Percentiles rank a stretch among this genome's conserved stretches.
These are phyloP conservation scores for Lentinus tigrinus DNA, from an alignment of 768 basidiomycete genomes.

Conservation along the genomic window DNA sequence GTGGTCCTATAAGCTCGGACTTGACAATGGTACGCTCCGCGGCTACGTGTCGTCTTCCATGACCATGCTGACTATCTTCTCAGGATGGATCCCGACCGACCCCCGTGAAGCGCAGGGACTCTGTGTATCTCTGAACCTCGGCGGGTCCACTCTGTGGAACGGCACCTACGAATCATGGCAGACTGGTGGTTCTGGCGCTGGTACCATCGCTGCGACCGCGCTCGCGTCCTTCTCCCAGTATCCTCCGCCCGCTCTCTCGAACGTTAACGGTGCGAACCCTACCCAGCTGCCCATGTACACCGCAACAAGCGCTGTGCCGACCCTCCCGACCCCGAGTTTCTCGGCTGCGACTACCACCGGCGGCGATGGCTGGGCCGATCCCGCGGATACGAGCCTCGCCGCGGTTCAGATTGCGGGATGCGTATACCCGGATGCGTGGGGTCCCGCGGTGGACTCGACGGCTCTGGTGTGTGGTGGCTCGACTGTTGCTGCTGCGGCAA, in stretches of 20 bases:
- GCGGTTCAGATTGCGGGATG: slow-evolving; percentile 64
- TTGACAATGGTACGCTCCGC: slow-evolving; percentile 47
- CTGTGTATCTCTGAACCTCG: slow-evolving; percentile 55
- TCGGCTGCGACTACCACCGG: slow-evolving; percentile 37
- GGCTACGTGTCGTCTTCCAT: not conserved
- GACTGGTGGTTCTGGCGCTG: slow-evolving; percentile 62
- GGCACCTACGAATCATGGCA: slow-evolving; percentile 64
- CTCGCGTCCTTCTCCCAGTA: slow-evolving; percentile 46
- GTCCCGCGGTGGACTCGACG: slow-evolving; percentile 18
- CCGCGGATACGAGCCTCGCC: slow-evolving; percentile 48
- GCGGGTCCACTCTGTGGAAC: slow-evolving; percentile 41
- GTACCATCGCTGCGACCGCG: slow-evolving; percentile 43
- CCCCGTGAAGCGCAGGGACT: slow-evolving; percentile 64
- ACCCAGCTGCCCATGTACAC: slow-evolving; percentile 63
- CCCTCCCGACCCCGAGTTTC: slow-evolving; percentile 55
- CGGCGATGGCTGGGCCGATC: slow-evolving; percentile 59
- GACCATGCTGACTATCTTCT: not conserved
- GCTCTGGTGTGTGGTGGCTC: slow-evolving; percentile 21
- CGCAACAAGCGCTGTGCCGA: slow-evolving; percentile 53
- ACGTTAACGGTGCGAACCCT: slow-evolving; percentile 37
- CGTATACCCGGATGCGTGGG: slow-evolving; percentile 60
- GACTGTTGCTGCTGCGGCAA: slow-evolving; percentile 1
- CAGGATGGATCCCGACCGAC: slow-evolving; percentile 72
- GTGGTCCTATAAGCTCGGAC: slow-evolving; percentile 72
- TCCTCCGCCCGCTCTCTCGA: slow-evolving; percentile 53